A percentile compares a stretch with the other conserved stretches of the same genome.
Conservation (phyloP, 2,329 filamentous ascomycete species). For the Hymenotorrendiella dingleyae region DNA sequence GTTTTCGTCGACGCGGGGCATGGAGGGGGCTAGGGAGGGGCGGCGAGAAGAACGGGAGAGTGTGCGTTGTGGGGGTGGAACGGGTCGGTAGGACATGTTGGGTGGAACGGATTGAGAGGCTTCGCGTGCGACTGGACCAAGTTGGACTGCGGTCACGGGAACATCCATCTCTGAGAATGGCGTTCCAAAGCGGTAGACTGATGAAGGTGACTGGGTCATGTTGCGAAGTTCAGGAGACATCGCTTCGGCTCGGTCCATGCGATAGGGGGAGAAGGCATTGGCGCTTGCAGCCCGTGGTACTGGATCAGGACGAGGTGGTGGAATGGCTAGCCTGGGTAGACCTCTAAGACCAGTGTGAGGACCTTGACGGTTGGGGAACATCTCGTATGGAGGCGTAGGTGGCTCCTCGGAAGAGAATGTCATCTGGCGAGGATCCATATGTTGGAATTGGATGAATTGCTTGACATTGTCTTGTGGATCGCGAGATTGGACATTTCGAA, state of each 20-base stretch:
- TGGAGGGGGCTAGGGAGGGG: constrained; percentile 58
- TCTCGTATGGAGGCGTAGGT: constrained; percentile 64
- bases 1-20: constrained; percentile 67
- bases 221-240: constrained; percentile 50
- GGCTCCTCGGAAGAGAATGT: constrained; percentile 49
- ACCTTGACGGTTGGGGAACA: constrained; percentile 40
- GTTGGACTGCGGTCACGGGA: constrained; percentile 66
- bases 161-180: constrained; percentile 89
- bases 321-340: constrained; percentile 59
- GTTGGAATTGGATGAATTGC: constrained; percentile 85
- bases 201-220: constrained; percentile 44
- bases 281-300: constrained; percentile 28
- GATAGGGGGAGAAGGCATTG: constrained; percentile 41
- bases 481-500: constrained; percentile 62
- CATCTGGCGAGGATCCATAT: constrained; percentile 42
- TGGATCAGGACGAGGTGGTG: constrained; percentile 30
- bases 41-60: constrained; percentile 50
- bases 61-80: constrained; percentile 26
- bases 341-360: constrained; percentile 51
- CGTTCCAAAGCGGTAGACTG: constrained; percentile 71
- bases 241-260: constrained; percentile 46
- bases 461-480: constrained; percentile 91
- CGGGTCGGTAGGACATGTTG: constrained; percentile 73
- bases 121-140: constrained; percentile 70
- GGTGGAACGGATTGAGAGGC: constrained; percentile 87